These are phyloP conservation scores for Lepraria neglecta DNA, from an alignment of 495 filamentous ascomycete species.

Conservation along the genomic window DNA sequence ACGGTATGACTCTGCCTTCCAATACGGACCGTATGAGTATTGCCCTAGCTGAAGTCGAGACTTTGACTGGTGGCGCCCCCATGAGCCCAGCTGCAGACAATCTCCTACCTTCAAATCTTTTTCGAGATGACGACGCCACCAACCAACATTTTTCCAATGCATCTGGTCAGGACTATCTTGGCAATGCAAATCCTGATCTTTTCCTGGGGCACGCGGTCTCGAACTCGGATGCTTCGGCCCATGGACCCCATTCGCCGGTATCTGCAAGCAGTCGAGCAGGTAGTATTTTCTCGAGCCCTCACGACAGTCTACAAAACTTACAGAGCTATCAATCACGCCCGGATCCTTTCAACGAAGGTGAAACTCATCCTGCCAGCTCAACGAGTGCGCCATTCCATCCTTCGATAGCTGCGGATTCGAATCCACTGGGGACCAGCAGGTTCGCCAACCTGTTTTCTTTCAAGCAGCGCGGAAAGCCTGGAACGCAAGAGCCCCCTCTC, in stretches of 20 bases:
- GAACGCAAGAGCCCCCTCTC: conserved; percentile 60
- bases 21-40: conserved; percentile 38
- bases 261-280: conserved; percentile 58
- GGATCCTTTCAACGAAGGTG: conserved; percentile 31
- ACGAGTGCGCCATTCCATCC: conserved; percentile 31
- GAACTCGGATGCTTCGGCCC: conserved; percentile 37
- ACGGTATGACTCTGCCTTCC: conserved; percentile 45
- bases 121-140: conserved; percentile 66
- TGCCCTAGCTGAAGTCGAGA: conserved; percentile 40
- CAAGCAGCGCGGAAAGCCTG: conserved; percentile 63
- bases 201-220: conserved; percentile 38
- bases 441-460: conserved; percentile 60
- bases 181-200: conserved; percentile 26
- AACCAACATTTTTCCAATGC: conserved; percentile 43
- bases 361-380: conserved; percentile 31
- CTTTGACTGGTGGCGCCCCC: conserved; percentile 55
- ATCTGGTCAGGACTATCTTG: conserved; percentile 31
- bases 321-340: conserved; percentile 24
- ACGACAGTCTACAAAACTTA: conserved; percentile 53
- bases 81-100: conserved; percentile 77
- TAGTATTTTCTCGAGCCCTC: conserved; percentile 63
- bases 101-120: conserved; percentile 71
- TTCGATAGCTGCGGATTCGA: conserved; percentile 22
- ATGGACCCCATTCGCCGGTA: conserved; percentile 62
- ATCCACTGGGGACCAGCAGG: conserved; percentile 40